Base-by-base conservation (phyloP, 495 filamentous ascomycete species). In the Collariella sp. region DNA sequence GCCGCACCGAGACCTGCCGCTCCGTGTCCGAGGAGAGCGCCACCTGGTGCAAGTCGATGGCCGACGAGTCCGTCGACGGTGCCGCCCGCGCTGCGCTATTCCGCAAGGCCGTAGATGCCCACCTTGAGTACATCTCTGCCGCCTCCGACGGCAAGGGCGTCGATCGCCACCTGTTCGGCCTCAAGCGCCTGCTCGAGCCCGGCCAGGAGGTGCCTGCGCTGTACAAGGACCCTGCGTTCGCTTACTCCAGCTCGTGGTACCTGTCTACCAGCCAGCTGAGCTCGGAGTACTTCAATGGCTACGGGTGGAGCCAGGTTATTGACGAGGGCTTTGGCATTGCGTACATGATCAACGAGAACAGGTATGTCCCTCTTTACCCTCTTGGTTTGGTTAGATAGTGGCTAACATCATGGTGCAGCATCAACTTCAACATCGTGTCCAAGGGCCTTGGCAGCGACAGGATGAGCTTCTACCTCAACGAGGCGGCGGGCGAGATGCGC, bases 331-430 rank as follows among this genome's bases (percentile, higher is more conserved):
- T 88, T 69, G 93, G 94, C 19, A 95, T 99, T 70, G 94, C 94
- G 12, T 99, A 99, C 63, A 99, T 99, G 94, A 96, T 99, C 64
- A 99, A 99, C 65, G 93, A 99, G 79, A 95, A 94, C 70, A 80
- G 72, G 77, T 79, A 66, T 70, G 74, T 70, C n/a, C 12, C 18
- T 34, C 9, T 16, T 6, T 36, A 46, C 7, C 31, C 2, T 11
- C 15, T 18, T 23, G 19, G 3, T 45, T 19, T 12, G 11, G 22
- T 2, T 43, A 15, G 1, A 3, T n/a, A 15, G 24, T 29, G 33
- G 48, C 47, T 38, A 45, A 55, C 51, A 50, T 59, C 34, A 58
- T 20, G 40, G 19, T 40, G 39, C 56, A 90, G 88, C 70, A 78
- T 99, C 57, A 91, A 96, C 80, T 97, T 97, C 80, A 99, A 99